Conservation (phyloP, 495 filamentous ascomycete genomes). For the Penicillium verhagenii region DNA sequence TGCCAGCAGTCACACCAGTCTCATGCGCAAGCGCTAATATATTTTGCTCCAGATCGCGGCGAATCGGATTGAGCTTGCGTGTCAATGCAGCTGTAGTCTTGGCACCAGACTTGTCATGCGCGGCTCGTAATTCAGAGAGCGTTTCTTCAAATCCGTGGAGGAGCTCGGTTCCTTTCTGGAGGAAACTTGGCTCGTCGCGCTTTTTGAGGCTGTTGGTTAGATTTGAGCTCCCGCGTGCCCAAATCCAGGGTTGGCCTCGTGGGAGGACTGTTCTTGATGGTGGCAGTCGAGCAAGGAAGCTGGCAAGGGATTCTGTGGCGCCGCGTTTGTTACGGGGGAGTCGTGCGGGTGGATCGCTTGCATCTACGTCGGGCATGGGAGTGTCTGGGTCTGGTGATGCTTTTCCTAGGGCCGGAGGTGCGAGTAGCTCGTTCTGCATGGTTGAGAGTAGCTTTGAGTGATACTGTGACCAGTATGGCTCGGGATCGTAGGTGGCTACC, state of each 20-base stretch:
- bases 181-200: constrained; percentile 41
- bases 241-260: constrained; percentile 61
- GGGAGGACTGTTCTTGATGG: constrained; percentile 54
- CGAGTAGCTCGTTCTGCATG: constrained; percentile 18
- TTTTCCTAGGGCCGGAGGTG: neutral
- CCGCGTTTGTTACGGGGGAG: constrained; percentile 39
- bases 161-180: constrained; percentile 40
- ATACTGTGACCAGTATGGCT: constrained; percentile 43
- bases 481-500: constrained; percentile 42
- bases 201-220: constrained; percentile 8
- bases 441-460: constrained; percentile 35
- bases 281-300: constrained; percentile 65
- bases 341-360: constrained; percentile 37
- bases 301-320: constrained; percentile 55
- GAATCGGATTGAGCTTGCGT: constrained; percentile 51
- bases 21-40: constrained; percentile 57
- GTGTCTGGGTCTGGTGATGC: neutral
- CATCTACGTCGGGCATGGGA: constrained; percentile 1
- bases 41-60: constrained; percentile 47
- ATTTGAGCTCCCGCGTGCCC: constrained; percentile 48
- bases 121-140: constrained; percentile 35
- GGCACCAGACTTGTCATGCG: constrained; percentile 32
- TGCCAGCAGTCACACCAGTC: constrained; percentile 59
- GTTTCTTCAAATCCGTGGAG: constrained; percentile 42
- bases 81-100: constrained; percentile 42